These are phyloP conservation scores for Schwanniomyces sp. DNA, from an alignment of 805 yeast species.

Conservation along the genomic window DNA sequence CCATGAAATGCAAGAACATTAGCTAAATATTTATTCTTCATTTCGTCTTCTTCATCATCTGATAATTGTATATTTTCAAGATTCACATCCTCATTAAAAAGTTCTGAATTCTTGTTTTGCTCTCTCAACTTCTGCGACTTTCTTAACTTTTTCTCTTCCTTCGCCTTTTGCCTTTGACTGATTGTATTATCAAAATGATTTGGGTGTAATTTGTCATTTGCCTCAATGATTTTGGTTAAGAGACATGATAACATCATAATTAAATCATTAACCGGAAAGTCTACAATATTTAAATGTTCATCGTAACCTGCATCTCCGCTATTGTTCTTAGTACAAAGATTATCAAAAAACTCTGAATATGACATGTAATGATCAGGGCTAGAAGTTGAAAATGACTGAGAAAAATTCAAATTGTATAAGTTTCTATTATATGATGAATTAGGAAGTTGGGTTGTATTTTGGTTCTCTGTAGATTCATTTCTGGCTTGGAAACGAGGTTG, in stretches of 20 bases:
- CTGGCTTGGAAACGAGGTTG: slow-evolving; percentile 2
- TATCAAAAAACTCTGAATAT: slow-evolving; percentile 38
- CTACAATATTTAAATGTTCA: slow-evolving; percentile 72
- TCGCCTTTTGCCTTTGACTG: slow-evolving; percentile 36
- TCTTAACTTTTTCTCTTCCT: slow-evolving; percentile 32
- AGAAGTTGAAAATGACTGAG: slow-evolving; percentile 1
- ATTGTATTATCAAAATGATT: slow-evolving; percentile 54
- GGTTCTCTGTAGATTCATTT: slow-evolving; percentile 2
- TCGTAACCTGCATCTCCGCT: slow-evolving; percentile 19
- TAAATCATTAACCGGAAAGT: slow-evolving; percentile 77
- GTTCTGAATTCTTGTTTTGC: slow-evolving; percentile 8
- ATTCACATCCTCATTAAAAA: slow-evolving; percentile 7
- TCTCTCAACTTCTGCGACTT: slow-evolving; percentile 19
- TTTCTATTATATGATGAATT: slow-evolving; percentile 5
- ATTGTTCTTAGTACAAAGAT: slow-evolving; percentile 16
- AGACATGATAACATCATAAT: slow-evolving; percentile 83
- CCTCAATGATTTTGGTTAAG: slow-evolving; percentile 82
- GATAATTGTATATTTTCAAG: slow-evolving; percentile 19
- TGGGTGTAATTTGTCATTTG: slow-evolving; percentile 82
- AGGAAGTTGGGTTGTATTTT: not conserved
- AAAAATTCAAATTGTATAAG: slow-evolving; percentile 1
- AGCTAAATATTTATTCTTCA: slow-evolving; percentile 54
- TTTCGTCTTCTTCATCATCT: slow-evolving; percentile 40
- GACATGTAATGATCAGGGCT: slow-evolving; percentile 46
- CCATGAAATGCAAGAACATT: slow-evolving; percentile 92